Percentiles rank a stretch among this genome's conserved stretches.
phyloP scores from a whole-genome alignment of 352 stramenopile genomes.

The Saprolegnia diclina region DNA sequence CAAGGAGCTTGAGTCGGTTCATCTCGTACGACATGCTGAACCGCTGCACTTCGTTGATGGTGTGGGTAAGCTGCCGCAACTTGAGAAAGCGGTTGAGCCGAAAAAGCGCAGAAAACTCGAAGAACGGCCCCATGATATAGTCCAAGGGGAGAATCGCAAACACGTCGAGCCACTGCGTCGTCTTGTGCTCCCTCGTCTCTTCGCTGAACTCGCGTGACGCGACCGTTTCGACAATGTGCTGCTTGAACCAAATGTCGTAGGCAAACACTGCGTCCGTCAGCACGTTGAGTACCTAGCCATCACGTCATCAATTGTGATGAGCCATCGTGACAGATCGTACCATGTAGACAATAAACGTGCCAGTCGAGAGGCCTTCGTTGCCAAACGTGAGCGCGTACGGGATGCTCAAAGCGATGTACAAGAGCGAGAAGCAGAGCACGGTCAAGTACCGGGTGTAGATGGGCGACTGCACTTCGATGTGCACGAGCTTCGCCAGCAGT shows the following conservation, averaged over 20 bases:
- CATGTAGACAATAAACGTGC: constrained; percentile 34
- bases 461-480: constrained; percentile 19
- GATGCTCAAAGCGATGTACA: constrained; percentile 54
- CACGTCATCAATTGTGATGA: constrained; percentile 31
- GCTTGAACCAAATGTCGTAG: constrained; percentile 27
- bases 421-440: background rate
- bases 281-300: constrained; percentile 27
- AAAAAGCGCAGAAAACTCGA: constrained; percentile 10
- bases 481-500: background rate
- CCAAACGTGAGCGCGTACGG: constrained; percentile 64
- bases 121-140: constrained; percentile 12
- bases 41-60: constrained; percentile 26
- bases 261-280: constrained; percentile 19
- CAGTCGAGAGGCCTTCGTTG: constrained; percentile 45
- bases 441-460: constrained; percentile 24
- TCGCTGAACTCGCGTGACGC: constrained; percentile 26
- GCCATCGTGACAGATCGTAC: constrained; percentile 14
- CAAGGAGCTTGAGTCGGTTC: constrained; percentile 29
- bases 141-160: constrained; percentile 16
- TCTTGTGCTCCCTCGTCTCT: background rate
- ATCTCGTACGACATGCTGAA: constrained; percentile 26
- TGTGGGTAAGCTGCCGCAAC: constrained; percentile 19
- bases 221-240: constrained; percentile 11
- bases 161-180: constrained; percentile 2
- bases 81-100: constrained; percentile 25